Base-by-base conservation (phyloP, 2,329 filamentous ascomycete genomes). In the Zasmidium cellare region DNA sequence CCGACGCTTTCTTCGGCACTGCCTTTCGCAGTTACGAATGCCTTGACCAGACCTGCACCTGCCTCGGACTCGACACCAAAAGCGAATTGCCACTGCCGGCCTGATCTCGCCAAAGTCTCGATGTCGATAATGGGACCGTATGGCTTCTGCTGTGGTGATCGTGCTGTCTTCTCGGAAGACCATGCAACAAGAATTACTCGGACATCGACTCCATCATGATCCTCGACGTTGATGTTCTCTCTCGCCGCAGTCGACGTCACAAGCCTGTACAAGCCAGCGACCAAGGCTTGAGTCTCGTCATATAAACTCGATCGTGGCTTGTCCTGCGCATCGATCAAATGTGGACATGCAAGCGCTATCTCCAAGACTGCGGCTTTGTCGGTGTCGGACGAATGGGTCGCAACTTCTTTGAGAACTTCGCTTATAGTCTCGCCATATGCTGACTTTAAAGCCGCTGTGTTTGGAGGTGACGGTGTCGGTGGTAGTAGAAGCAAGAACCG, bases 241-340 rank as follows among this genome's bases (percentile, higher is more conserved):
- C 85, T 81, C 12, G 87, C 84, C 61, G 88, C 91, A n/a, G 91
- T 79, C 47, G 87, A 77, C 31, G 88, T 88, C 56, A 94, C 79
- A 51, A 97, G 81, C 67, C 87, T 86, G 79, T 97, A 97, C 22
- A 96, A 71, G 23, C 84, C 84, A 2, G 89, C 89, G 20, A 97
- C 76, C 3, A 93, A 79, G n/a, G 82, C 80, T 73, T 96, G 91
- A 0, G 87, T 83, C n/a, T 81, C 76, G 31, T 80, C 71, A 82
- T 92, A 96, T 18, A 84, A 77, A 47, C 84, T 76, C 22, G 82
- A 78, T 65, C 83, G 81, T 47, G 82, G 79, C 25, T 76, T 74
- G 20, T 76, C 75, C 22, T 78, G 52, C 28, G 76, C 75, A 19
- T 83, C 80, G 48, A 80, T 76, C 12, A 92, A 79, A 52, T 88